Percentiles rank a stretch among this genome's conserved stretches.
Conservation (phyloP, 129 eudicot genomes). For the Saussurea involucrata region DNA sequence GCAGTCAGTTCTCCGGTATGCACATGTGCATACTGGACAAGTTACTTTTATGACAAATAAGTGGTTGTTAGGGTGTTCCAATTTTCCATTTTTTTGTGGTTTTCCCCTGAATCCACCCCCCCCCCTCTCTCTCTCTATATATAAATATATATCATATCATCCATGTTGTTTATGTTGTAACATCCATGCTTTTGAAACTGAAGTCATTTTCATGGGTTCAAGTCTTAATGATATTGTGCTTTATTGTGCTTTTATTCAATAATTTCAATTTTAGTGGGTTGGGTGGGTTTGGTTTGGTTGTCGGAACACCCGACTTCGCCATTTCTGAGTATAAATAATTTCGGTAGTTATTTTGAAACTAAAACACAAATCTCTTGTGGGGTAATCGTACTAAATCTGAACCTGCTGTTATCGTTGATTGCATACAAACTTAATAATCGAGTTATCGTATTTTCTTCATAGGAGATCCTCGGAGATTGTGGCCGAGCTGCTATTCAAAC, state of each 20-base stretch:
- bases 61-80: not conserved
- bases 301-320: not conserved
- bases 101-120: not conserved
- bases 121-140: not conserved
- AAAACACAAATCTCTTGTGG: not conserved
- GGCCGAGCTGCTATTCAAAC: constrained; percentile 95
- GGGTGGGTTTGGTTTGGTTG: not conserved
- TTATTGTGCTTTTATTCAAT: not conserved
- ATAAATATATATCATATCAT: not conserved
- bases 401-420: not conserved
- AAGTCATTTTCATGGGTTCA: not conserved
- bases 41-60: not conserved
- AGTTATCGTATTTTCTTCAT: not conserved
- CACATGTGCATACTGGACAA: not conserved
- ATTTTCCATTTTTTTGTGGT: not conserved
- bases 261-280: too few relatives aligned
- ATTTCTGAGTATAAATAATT: too few relatives aligned
- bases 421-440: not conserved
- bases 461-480: constrained; percentile 93
- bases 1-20: not conserved
- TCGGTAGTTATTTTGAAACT: not conserved
- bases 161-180: not conserved
- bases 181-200: not conserved
- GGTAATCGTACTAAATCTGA: not conserved
- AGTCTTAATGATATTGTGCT: not conserved